These are phyloP conservation scores for Dictyostelium capitatum DNA, from an alignment of 78 protist genomes.

Conservation along the genomic window DNA sequence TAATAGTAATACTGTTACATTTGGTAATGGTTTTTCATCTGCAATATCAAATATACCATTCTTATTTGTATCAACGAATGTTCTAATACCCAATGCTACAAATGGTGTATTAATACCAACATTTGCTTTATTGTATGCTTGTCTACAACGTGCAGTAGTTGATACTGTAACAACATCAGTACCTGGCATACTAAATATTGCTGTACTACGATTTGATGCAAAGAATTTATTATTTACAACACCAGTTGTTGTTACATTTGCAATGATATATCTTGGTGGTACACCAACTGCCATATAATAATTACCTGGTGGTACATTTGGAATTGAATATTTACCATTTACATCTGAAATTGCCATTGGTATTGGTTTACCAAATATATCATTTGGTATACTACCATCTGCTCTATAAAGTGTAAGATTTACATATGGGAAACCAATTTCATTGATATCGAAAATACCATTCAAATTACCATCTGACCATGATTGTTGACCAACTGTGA, in stretches of 20 bases:
- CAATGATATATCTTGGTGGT: conserved; percentile 23
- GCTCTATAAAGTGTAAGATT: conserved; percentile 29
- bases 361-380: neutral
- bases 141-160: neutral
- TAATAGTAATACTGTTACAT: neutral
- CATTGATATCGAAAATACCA: conserved; percentile 59
- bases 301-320: conserved; percentile 31
- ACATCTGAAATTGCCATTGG: conserved; percentile 3
- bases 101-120: conserved; percentile 39
- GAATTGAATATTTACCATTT: conserved; percentile 40
- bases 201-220: neutral
- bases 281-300: conserved; percentile 9
- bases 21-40: conserved; percentile 4
- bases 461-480: conserved; percentile 52
- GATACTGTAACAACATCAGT: neutral
- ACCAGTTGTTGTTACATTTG: neutral
- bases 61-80: conserved; percentile 43
- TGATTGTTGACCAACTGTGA: conserved; percentile 19
- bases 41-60: conserved; percentile 34
- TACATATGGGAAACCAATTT: conserved; percentile 31
- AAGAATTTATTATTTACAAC: neutral
- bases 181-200: conserved; percentile 20
- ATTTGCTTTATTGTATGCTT: neutral
- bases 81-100: conserved; percentile 45
- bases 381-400: neutral